These are phyloP conservation scores for Leccinum subtestaceum DNA, from an alignment of 768 basidiomycete species.

Conservation along the genomic window DNA sequence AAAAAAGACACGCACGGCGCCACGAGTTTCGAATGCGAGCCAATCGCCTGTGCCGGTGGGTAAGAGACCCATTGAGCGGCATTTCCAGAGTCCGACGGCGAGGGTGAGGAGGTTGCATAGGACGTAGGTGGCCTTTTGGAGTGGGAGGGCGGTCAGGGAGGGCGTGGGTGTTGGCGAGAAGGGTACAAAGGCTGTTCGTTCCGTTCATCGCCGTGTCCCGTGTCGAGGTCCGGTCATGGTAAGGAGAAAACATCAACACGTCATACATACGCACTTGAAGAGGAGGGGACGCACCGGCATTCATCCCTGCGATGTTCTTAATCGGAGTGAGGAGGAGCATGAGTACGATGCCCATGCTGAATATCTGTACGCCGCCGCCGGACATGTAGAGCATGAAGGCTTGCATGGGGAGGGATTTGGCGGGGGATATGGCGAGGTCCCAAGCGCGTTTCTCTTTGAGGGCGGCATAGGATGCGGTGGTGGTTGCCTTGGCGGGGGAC, in stretches of 20 bases:
- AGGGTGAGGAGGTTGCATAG: slow-evolving; percentile 76
- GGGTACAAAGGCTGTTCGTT: slow-evolving; percentile 63
- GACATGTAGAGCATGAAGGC: slow-evolving; percentile 99
- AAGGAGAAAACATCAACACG: background rate
- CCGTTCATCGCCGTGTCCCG: background rate
- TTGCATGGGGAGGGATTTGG: slow-evolving; percentile 94
- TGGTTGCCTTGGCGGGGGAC: slow-evolving; percentile 35
- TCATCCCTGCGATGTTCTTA: slow-evolving; percentile 77
- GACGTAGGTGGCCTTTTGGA: slow-evolving; percentile 72
- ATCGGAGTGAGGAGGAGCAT: slow-evolving; percentile 88
- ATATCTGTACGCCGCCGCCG: slow-evolving; percentile 91
- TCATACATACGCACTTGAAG: background rate
- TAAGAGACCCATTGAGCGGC: slow-evolving; percentile 86
- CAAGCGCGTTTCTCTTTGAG: slow-evolving; percentile 81
- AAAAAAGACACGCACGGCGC: slow-evolving; percentile 40
- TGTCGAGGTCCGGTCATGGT: background rate
- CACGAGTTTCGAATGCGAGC: slow-evolving; percentile 88
- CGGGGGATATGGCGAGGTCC: slow-evolving; percentile 81
- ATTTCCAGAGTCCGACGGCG: slow-evolving; percentile 88
- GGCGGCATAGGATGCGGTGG: slow-evolving; percentile 52
- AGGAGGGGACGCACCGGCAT: slow-evolving; percentile 61
- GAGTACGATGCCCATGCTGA: slow-evolving; percentile 94
- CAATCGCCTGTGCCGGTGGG: slow-evolving; percentile 92
- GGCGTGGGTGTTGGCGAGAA: slow-evolving; percentile 49
- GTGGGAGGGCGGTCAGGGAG: slow-evolving; percentile 47